Percentiles rank a stretch among this genome's conserved stretches.
Conservation (phyloP, 768 basidiomycete species). For the Pluteus cervinus region DNA sequence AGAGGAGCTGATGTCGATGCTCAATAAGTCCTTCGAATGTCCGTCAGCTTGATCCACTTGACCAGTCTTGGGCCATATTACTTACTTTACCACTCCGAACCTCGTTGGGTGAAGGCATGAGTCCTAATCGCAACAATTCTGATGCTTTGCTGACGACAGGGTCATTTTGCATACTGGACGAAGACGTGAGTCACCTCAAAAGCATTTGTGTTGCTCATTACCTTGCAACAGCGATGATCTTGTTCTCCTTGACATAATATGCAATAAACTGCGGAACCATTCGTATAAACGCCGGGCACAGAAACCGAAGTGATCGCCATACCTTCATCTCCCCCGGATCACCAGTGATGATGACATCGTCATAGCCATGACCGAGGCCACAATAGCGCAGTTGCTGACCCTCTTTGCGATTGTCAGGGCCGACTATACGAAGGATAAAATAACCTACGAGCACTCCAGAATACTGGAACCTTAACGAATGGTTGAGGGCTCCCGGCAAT, state of each 20-base stretch:
- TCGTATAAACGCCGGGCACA: background rate
- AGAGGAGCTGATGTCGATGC: conserved; percentile 33
- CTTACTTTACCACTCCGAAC: conserved; percentile 69
- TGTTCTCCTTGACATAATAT: conserved; percentile 64
- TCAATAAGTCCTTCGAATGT: conserved; percentile 28
- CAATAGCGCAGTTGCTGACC: conserved; percentile 85
- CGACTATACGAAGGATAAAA: background rate
- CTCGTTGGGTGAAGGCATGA: conserved; percentile 77
- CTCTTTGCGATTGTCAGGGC: conserved; percentile 35
- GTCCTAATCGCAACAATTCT: conserved; percentile 68
- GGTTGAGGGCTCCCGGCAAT: conserved; percentile 61
- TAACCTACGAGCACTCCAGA: conserved; percentile 83
- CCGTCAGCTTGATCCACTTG: conserved; percentile 2
- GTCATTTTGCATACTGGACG: conserved; percentile 69
- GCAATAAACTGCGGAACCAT: conserved; percentile 57
- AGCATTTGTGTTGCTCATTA: conserved; percentile 14
- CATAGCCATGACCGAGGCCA: conserved; percentile 64
- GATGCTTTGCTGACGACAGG: conserved; percentile 74
- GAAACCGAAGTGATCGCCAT: conserved; percentile 2
- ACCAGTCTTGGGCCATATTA: background rate
- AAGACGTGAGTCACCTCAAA: background rate
- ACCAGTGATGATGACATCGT: conserved; percentile 77
- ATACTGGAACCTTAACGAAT: conserved; percentile 78
- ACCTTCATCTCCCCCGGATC: conserved; percentile 76
- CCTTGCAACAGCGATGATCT: conserved; percentile 65